A percentile compares a stretch with the other conserved stretches of the same genome.
phyloP scores from a whole-genome alignment of 169 alveolate species.

The Plasmodium ovale region DNA sequence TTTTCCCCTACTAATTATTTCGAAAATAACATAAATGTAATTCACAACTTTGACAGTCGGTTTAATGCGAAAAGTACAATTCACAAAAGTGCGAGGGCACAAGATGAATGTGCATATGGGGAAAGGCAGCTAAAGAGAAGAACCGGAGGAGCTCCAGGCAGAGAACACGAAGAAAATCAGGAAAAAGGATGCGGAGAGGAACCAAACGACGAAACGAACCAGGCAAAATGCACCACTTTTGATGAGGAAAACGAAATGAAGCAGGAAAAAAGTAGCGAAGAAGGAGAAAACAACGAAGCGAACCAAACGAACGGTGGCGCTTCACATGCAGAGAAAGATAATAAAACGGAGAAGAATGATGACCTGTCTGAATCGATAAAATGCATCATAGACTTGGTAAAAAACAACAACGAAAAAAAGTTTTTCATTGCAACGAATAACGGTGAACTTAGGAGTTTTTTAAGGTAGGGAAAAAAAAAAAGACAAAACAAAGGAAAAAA shows the following conservation, averaged over 20 bases:
- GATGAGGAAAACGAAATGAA: background rate
- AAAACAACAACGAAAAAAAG: conserved; percentile 70
- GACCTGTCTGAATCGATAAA: conserved; percentile 53
- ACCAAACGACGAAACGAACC: background rate
- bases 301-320: background rate
- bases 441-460: conserved; percentile 15
- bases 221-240: background rate
- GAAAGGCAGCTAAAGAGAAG: too few species aligned
- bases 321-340: background rate
- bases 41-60: conserved; percentile 59
- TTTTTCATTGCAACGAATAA: conserved; percentile 69
- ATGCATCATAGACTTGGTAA: conserved; percentile 70
- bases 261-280: background rate
- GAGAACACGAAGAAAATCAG: background rate
- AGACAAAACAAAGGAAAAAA: too few species aligned
- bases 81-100: too few species aligned
- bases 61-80: conserved; percentile 21
- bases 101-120: too few species aligned
- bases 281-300: background rate
- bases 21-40: conserved; percentile 27
- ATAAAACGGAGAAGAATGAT: background rate
- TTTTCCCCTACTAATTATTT: conserved; percentile 33
- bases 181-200: background rate
- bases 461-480: conserved; percentile 29
- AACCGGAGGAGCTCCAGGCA: too few species aligned